Percentiles rank a stretch among this genome's conserved stretches.
These are phyloP conservation scores for Skeletonema menzelii DNA, from an alignment of 108 stramenopile genomes.

Conservation along the genomic window DNA sequence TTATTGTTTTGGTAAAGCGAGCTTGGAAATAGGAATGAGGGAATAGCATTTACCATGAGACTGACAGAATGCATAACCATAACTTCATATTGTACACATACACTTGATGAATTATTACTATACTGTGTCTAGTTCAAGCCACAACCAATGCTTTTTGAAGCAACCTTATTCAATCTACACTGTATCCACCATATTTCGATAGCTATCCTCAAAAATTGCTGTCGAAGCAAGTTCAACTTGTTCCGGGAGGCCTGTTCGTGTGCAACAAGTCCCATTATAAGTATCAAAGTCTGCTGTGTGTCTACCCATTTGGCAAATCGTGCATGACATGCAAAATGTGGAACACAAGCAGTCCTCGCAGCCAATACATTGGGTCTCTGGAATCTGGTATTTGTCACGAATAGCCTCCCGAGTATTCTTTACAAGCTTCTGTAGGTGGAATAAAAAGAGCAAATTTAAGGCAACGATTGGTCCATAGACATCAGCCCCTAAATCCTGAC, in stretches of 20 bases:
- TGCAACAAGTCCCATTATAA: conserved; percentile 47
- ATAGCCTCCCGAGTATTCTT: conserved; percentile 57
- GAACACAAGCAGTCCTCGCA: conserved; percentile 59
- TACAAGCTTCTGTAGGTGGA: conserved; percentile 28
- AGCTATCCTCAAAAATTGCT: conserved; percentile 32
- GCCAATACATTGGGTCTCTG: conserved; percentile 43
- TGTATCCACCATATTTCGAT: conserved; percentile 18
- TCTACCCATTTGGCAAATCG: conserved; percentile 77
- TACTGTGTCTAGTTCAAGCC: too few relatives aligned
- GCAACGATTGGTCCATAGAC: conserved; percentile 48
- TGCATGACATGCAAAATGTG: conserved; percentile 66
- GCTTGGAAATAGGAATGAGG: too few relatives aligned
- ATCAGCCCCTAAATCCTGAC: conserved; percentile 29
- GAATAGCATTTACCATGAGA: too few relatives aligned
- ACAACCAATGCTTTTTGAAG: too few relatives aligned
- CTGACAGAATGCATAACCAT: too few relatives aligned
- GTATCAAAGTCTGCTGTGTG: conserved; percentile 79
- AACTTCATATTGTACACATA: neutral
- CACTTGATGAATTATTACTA: too few relatives aligned
- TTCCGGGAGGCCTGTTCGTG: conserved; percentile 46
- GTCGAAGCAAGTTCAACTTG: conserved; percentile 48
- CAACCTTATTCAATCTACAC: neutral
- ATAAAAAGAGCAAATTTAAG: conserved; percentile 51
- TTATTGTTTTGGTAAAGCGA: too few relatives aligned
- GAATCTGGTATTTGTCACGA: conserved; percentile 68